Evolutionary conservation across 768 basidiomycete species (phyloP), one percentile per base, ranked within the genome.

Genomic region (Hygrocybe punicea): DNA sequence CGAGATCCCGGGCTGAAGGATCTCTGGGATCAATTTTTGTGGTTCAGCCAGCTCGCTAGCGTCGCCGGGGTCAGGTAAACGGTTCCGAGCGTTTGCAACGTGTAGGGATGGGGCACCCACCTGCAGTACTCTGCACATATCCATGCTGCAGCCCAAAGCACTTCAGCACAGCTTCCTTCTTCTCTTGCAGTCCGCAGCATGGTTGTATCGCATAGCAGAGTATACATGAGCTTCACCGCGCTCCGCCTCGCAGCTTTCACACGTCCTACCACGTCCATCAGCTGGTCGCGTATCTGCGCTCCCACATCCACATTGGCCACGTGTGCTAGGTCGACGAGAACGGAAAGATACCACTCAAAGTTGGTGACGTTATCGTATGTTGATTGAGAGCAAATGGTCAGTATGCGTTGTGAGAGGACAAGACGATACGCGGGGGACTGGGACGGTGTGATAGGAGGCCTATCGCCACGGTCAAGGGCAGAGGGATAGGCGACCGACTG

Each of bases 331-430:
- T 98, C 94, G 46, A 98, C 83, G 25, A 98, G 84, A 7, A 95
- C 93, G 4, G 96, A 97, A 19, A 98, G 80, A 69, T 93, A 97
- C 96, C 97, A 99, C 67, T 98, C 92, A 67, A 98, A 98, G 72
- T 98, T 95, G 45, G 81, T 79, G 24, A 99, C 80, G 64, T 93
- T 89, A 52, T 87, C 85, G 68, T 96, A 98, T 19, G 87, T 89
- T 36, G 85, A 85, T 55, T 84, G 81, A 2, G 91, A 89, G 56
- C 91, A 88, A 63, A 98, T 90, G n/a, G 78, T 74, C n/a, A 98
- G 78, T 59, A 98, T 89, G 16, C 84, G 81, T 61, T 89, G 84
- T 8, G 91, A 81, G 33, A 98, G 82, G 42, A 85, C 83, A 19
- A 93, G 79, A 16, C 97, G 89, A 67, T 98, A 98, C 2, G 91